Conservation (phyloP, 1,284 basidiomycete species). For the Rhodotorula sp. region DNA sequence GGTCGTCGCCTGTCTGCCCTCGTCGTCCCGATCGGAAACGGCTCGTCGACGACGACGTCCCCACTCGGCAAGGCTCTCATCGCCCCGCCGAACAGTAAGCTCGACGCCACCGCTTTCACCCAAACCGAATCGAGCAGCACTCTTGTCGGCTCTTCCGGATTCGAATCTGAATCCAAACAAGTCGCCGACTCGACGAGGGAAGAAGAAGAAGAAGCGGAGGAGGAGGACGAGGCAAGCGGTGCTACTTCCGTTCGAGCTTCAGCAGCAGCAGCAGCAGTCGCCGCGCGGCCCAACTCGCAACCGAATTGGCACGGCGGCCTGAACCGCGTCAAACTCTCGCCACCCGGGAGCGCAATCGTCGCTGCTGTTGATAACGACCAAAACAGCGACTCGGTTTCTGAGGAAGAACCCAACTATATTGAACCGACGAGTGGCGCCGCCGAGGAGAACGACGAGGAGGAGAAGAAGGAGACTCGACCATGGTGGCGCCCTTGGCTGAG, state of each 20-base stretch:
- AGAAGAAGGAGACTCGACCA: neutral
- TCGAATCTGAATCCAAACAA: neutral
- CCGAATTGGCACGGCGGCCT: constrained; percentile 19
- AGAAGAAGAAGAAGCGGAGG: neutral
- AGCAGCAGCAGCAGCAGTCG: too few relatives aligned
- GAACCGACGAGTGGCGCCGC: neutral
- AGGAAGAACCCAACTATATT: neutral
- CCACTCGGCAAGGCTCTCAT: neutral
- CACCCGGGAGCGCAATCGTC: neutral
- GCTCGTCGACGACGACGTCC: neutral
- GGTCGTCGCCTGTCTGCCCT: constrained; percentile 41
- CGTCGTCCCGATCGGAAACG: constrained; percentile 28
- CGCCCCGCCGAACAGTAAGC: neutral
- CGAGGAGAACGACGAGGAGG: neutral
- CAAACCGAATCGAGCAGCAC: too few relatives aligned
- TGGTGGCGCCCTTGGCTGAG: constrained; percentile 8
- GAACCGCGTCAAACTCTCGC: neutral
- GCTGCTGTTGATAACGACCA: neutral
- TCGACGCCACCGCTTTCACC: neutral
- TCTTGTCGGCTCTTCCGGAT: neutral
- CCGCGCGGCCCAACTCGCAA: neutral
- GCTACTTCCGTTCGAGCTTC: too few relatives aligned
- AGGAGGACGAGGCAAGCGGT: neutral
- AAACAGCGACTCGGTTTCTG: neutral
- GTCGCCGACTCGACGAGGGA: neutral